Evolutionary conservation across 148 eudicot species (phyloP).

Genomic region (Cornus kousa): DNA sequence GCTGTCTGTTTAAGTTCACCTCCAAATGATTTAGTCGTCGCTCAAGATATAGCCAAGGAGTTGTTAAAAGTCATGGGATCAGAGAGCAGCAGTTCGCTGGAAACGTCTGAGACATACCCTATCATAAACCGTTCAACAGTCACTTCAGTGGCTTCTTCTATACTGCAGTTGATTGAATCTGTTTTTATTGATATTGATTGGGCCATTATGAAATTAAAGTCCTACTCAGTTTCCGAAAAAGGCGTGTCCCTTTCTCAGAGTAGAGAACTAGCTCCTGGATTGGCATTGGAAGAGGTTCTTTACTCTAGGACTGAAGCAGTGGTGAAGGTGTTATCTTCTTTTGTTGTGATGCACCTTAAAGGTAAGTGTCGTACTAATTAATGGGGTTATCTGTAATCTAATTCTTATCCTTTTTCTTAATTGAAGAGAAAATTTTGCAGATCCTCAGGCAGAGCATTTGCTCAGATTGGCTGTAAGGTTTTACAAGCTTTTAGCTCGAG

Average conservation of each 20-base stretch:
- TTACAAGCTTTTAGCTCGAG: slow-evolving; percentile 54
- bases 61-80: slow-evolving; percentile 34
- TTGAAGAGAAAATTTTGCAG: slow-evolving; percentile 28
- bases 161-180: slow-evolving; percentile 45
- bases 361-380: slow-evolving; percentile 24
- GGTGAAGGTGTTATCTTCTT: slow-evolving; percentile 44
- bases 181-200: slow-evolving; percentile 42
- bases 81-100: slow-evolving; percentile 29
- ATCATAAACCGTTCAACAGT: slow-evolving; percentile 37
- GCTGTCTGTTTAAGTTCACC: slow-evolving; percentile 27
- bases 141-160: slow-evolving; percentile 30
- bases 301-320: slow-evolving; percentile 47
- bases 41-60: slow-evolving; percentile 44
- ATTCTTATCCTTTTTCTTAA: not conserved
- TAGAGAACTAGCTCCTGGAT: slow-evolving; percentile 20
- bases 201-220: slow-evolving; percentile 39
- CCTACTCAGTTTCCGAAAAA: slow-evolving; percentile 23
- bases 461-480: slow-evolving; percentile 43
- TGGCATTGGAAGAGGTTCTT: slow-evolving; percentile 40
- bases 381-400: not conserved
- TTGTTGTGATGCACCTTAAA: slow-evolving; percentile 42
- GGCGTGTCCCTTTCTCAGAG: slow-evolving; percentile 22
- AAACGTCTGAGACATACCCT: slow-evolving; percentile 33
- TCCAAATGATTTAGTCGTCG: slow-evolving; percentile 48
- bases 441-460: slow-evolving; percentile 56